Evolutionary conservation across 2,329 filamentous ascomycete genomes (phyloP).

Genomic region (Botrytis fragariae): DNA sequence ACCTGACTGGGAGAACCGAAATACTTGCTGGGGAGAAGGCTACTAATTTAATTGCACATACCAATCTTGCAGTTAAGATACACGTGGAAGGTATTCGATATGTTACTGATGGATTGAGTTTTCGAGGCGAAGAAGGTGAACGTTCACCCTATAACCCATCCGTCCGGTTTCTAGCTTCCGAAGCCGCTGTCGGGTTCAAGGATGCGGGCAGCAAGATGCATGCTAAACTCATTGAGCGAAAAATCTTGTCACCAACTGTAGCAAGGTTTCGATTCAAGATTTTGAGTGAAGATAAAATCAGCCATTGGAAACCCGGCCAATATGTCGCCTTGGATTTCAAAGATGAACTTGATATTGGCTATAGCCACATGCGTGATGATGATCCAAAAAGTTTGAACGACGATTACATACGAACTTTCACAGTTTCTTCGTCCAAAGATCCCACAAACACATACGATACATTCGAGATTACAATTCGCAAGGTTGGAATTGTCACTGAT

Average conservation of each 20-base stretch:
- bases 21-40: conserved; percentile 66
- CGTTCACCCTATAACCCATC: conserved; percentile 77
- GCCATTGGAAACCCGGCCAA: conserved; percentile 65
- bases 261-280: conserved; percentile 62
- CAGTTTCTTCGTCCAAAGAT: conserved; percentile 58
- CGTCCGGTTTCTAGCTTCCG: conserved; percentile 61
- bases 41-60: conserved; percentile 59
- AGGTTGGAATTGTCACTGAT: conserved; percentile 65
- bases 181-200: conserved; percentile 43
- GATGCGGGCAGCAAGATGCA: conserved; percentile 23
- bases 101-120: conserved; percentile 63
- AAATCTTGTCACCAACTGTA: conserved; percentile 63
- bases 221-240: conserved; percentile 58
- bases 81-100: conserved; percentile 59
- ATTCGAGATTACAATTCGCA: conserved; percentile 71
- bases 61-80: conserved; percentile 71
- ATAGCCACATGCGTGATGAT: conserved; percentile 78
- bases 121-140: conserved; percentile 59
- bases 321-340: conserved; percentile 75
- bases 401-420: conserved; percentile 81
- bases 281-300: conserved; percentile 37
- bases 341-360: conserved; percentile 67
- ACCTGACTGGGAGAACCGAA: conserved; percentile 64
- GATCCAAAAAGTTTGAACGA: conserved; percentile 81
- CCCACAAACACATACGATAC: conserved; percentile 27